These are phyloP conservation scores for Pisolithus tinctorius DNA, from an alignment of 768 basidiomycete genomes.

Conservation along the genomic window DNA sequence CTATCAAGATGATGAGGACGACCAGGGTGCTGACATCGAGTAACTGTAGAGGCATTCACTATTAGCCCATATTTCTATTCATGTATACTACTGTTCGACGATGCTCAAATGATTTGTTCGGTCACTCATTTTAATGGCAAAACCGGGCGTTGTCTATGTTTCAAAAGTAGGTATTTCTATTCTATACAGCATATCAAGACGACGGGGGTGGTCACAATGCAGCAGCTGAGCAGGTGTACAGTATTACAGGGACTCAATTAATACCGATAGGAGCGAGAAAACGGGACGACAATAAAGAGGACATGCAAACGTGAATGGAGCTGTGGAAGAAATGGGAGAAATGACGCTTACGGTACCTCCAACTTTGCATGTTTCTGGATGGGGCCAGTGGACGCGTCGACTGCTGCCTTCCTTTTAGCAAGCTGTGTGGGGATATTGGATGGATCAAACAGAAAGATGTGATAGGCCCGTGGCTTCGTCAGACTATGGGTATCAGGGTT, in stretches of 20 bases:
- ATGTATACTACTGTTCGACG: no score
- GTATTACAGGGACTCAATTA: no score
- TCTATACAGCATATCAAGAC: no score
- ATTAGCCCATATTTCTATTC: no score
- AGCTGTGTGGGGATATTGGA: not conserved
- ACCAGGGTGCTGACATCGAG: not conserved
- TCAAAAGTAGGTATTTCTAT: no score
- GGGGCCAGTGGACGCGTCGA: not conserved
- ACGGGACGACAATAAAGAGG: not conserved
- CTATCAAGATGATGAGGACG: not conserved
- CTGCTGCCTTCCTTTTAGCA: not conserved
- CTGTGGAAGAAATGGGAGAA: not conserved
- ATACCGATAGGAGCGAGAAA: not conserved
- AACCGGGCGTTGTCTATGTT: no score
- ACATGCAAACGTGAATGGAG: not conserved
- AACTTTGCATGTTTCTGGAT: not conserved
- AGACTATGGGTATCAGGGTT: not conserved
- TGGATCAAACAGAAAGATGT: not conserved
- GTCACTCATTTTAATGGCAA: no score
- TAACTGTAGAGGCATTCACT: not conserved
- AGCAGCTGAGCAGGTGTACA: no score
- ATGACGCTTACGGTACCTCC: not conserved
- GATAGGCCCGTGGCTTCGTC: no score
- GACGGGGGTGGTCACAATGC: no score
- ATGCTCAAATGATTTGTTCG: no score